Evolutionary conservation across 1,284 basidiomycete genomes (phyloP), one percentile per base, ranked within the genome.

Genomic region (Clitocybe nebularis): DNA sequence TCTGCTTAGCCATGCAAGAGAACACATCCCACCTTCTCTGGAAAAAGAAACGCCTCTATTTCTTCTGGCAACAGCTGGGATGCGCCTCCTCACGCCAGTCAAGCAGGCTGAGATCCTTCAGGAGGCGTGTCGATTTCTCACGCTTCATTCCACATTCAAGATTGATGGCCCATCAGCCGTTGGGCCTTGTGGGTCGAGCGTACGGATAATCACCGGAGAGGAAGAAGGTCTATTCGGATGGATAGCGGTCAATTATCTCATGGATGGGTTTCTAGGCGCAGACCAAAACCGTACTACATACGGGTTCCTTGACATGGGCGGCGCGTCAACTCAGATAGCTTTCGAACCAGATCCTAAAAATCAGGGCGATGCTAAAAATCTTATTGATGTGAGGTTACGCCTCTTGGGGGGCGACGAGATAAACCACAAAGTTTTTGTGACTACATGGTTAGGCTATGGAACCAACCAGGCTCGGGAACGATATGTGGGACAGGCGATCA

Each of bases 221-320:
- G 95, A 99, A 63, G 96, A 99, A 60, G 96, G 96, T 0, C 68
- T 98, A 36, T 96, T 95, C 63, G 96, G 96, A 1, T 99, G 96
- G 96, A 92, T 99, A 43, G 92, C 94, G 0, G 92, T 98, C 59
- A 99, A 99, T 64, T 99, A 99, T 62, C 83, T 99, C 33, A 96
- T 98, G 93, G 91, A 99, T 59, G 95, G 94, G 1, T 99, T 99
- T 60, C 74, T 75, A 10, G 79, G 80, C 10, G 71, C 77, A 36
- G 71, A 68, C 50, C 61, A 70, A 30, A 69, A 75, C 50, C 73
- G 69, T 44, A 89, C 90, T 23, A 98, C 96, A 3, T 98, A 92
- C 56, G 96, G 96, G 3, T 99, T 99, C 64, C 73, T 99, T 48
- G 96, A 99, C 63, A 99, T 99, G 96, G 95, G 95, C 42, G 95